These are phyloP conservation scores for Vigna nakashimae DNA, from an alignment of 306 rosid species.

Conservation along the genomic window DNA sequence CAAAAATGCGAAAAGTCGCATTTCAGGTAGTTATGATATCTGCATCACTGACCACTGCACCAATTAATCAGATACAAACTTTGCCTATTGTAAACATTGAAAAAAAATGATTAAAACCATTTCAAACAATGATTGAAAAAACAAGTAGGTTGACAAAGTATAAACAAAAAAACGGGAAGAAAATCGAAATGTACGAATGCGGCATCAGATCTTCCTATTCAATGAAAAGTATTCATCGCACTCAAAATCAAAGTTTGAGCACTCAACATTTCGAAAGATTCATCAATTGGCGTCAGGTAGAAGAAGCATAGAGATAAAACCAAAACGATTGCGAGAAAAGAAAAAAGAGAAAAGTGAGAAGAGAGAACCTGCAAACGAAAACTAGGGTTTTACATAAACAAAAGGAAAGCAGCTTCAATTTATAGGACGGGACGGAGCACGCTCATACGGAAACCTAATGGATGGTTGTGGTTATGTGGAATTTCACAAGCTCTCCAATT, in stretches of 20 bases:
- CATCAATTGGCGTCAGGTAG: slow-evolving; percentile 36
- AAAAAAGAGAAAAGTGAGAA: no score
- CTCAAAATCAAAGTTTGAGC: slow-evolving; percentile 45
- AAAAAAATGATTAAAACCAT: neutral
- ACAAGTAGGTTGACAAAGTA: neutral
- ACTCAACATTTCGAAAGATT: slow-evolving; percentile 45
- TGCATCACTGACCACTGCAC: slow-evolving; percentile 63
- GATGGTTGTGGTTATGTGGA: no score
- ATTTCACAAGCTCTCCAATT: no score
- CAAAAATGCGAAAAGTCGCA: slow-evolving; percentile 60
- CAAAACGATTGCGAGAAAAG: neutral
- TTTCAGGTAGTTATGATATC: slow-evolving; percentile 41
- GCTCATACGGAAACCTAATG: neutral
- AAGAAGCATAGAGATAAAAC: neutral
- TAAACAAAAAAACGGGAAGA: neutral
- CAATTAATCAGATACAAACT: neutral
- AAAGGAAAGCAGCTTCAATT: neutral
- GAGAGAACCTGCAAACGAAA: neutral
- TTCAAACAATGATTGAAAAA: neutral
- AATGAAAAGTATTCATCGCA: slow-evolving; percentile 39
- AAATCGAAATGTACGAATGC: neutral
- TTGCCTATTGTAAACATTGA: neutral
- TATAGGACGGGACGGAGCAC: slow-evolving; percentile 29
- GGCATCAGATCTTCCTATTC: slow-evolving; percentile 60
- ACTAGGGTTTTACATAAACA: slow-evolving; percentile 21